phyloP scores from a whole-genome alignment of 805 yeast genomes.

The Lachancea waltii region DNA sequence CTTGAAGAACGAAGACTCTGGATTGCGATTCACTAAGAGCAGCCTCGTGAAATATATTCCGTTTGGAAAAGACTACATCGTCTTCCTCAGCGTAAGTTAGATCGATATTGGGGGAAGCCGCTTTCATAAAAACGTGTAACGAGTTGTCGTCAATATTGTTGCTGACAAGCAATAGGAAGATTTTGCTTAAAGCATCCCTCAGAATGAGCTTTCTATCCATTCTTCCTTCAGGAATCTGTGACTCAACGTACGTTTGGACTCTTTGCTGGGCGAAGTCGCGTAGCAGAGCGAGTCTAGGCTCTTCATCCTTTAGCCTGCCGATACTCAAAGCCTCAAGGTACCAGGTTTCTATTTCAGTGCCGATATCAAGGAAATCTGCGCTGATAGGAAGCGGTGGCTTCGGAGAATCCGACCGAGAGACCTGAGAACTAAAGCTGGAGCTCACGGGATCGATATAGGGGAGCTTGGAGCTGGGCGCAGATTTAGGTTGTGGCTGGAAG shows the following conservation, averaged over 20 bases:
- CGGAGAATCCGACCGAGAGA: too few species aligned
- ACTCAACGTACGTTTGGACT: constrained; percentile 18
- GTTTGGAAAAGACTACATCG: constrained; percentile 45
- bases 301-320: constrained; percentile 28
- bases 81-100: constrained; percentile 66
- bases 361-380: constrained; percentile 14
- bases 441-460: background rate
- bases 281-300: constrained; percentile 20
- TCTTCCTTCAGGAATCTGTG: constrained; percentile 11
- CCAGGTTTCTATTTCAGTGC: constrained; percentile 31
- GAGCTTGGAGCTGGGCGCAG: constrained; percentile 1
- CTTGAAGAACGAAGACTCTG: constrained; percentile 26
- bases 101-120: constrained; percentile 41
- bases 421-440: too few species aligned
- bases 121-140: constrained; percentile 40
- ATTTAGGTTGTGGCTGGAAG: background rate
- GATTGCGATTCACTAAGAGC: constrained; percentile 29
- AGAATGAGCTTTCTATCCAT: constrained; percentile 19
- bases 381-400: too few species aligned
- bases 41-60: constrained; percentile 72
- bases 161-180: constrained; percentile 63
- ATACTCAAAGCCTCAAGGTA: constrained; percentile 28
- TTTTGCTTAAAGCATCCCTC: constrained; percentile 46
- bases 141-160: constrained; percentile 51
- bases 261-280: constrained; percentile 23